phyloP scores from a whole-genome alignment of 148 eudicot genomes.

The Rhododendron molle region DNA sequence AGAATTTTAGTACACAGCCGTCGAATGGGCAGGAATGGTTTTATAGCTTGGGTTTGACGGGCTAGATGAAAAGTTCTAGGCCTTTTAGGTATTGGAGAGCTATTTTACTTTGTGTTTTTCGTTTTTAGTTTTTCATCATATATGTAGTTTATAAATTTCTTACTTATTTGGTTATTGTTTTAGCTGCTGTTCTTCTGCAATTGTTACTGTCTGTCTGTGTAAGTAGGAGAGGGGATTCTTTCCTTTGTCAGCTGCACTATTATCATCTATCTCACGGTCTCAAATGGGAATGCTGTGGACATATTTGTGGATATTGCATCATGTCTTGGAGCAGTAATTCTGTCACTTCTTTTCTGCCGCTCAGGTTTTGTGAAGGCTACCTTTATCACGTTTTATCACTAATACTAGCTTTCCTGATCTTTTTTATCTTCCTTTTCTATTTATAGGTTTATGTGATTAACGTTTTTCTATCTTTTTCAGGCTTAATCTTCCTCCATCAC shows the following conservation, averaged over 20 bases:
- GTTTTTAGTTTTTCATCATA: background rate
- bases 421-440: background rate
- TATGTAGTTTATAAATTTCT: background rate
- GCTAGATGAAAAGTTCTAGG: background rate
- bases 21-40: background rate
- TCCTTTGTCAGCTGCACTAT: slow-evolving; percentile 82
- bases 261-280: slow-evolving; percentile 61
- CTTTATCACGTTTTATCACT: background rate
- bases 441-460: slow-evolving; percentile 9
- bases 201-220: slow-evolving; percentile 1
- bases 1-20: background rate
- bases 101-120: background rate
- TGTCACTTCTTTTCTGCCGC: slow-evolving; percentile 81
- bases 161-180: background rate
- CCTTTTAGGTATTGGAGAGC: background rate
- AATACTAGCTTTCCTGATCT: background rate
- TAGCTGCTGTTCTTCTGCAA: background rate
- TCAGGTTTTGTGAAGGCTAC: slow-evolving; percentile 50
- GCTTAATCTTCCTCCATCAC: slow-evolving; percentile 76
- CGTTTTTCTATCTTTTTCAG: slow-evolving; percentile 39
- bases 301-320: slow-evolving; percentile 61
- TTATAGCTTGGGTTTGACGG: background rate
- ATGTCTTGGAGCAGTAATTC: slow-evolving; percentile 60
- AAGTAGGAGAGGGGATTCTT: slow-evolving; percentile 90
- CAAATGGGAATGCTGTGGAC: slow-evolving; percentile 48